Evolutionary conservation across 2,329 filamentous ascomycete species (phyloP).

Genomic region (Fusarium sp.): DNA sequence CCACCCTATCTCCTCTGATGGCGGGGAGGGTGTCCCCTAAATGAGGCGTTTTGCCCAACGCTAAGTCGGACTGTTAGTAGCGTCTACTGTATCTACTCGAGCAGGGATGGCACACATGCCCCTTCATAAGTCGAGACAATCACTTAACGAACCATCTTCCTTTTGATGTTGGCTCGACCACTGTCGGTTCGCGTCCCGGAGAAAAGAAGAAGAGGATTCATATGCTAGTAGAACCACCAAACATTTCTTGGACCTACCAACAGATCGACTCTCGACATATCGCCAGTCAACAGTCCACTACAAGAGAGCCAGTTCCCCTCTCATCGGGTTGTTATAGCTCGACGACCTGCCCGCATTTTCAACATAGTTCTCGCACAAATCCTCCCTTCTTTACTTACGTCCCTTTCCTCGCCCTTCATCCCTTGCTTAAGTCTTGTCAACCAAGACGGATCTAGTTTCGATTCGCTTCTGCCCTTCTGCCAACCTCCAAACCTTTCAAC

Average conservation of each 20-base stretch:
- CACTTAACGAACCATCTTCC: conserved; percentile 47
- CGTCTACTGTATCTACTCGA: conserved; percentile 34
- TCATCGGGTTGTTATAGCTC: conserved; percentile 41
- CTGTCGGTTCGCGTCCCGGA: conserved; percentile 51
- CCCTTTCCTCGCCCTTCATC: conserved; percentile 44
- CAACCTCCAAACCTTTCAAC: conserved; percentile 24
- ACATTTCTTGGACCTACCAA: conserved; percentile 37
- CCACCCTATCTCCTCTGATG: conserved; percentile 43
- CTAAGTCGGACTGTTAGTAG: conserved; percentile 48
- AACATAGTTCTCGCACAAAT: conserved; percentile 35
- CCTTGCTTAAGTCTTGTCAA: conserved; percentile 28
- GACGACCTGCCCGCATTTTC: conserved; percentile 38
- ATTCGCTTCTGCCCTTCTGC: conserved; percentile 31
- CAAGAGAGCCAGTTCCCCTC: conserved; percentile 52
- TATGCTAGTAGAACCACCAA: conserved; percentile 47
- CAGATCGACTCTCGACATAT: conserved; percentile 43
- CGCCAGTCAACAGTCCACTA: conserved; percentile 47
- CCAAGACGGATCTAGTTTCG: conserved; percentile 29
- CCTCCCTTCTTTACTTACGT: conserved; percentile 48
- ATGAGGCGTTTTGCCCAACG: conserved; percentile 41
- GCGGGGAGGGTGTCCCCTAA: conserved; percentile 31
- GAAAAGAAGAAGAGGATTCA: conserved; percentile 49
- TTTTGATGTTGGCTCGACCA: conserved; percentile 46
- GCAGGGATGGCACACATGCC: conserved; percentile 54
- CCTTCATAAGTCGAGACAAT: conserved; percentile 52